Percentiles rank a stretch among this genome's conserved stretches.
These are phyloP conservation scores for Triticum dicoccoides DNA, from an alignment of 176 grass and related monocot species.

Conservation along the genomic window DNA sequence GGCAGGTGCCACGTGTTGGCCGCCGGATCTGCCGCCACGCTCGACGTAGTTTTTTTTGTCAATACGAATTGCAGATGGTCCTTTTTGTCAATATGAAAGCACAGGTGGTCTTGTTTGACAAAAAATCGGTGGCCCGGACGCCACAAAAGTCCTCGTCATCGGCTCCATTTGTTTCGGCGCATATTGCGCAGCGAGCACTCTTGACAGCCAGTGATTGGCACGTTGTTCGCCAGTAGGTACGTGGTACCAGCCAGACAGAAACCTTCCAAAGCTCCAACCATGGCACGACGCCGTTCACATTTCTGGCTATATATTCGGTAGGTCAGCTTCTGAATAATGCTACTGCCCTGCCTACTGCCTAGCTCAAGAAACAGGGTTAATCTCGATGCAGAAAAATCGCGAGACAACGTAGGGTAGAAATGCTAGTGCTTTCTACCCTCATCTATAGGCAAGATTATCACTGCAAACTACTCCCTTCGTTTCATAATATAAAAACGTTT, in stretches of 20 bases:
- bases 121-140: not conserved
- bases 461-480: not conserved
- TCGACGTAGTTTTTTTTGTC: too few relatives aligned
- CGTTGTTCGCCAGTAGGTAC: constrained; percentile 46
- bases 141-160: constrained; percentile 24
- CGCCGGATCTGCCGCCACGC: too few relatives aligned
- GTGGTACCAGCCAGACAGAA: not conserved
- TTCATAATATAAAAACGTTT: too few relatives aligned
- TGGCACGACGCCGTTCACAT: not conserved
- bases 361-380: not conserved
- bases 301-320: constrained; percentile 15
- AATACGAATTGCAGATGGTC: too few relatives aligned
- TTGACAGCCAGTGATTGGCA: constrained; percentile 28
- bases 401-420: too few relatives aligned
- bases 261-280: not conserved
- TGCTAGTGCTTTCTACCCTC: too few relatives aligned
- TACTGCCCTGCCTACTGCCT: not conserved
- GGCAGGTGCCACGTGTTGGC: too few relatives aligned
- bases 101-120: too few relatives aligned
- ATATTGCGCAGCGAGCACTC: constrained; percentile 15
- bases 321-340: not conserved
- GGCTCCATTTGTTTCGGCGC: constrained; percentile 35
- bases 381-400: too few relatives aligned
- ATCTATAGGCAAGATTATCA: too few relatives aligned
- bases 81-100: too few relatives aligned